Evolutionary conservation across 495 filamentous ascomycete genomes (phyloP).

Genomic region (Penicillium subrubescens): DNA sequence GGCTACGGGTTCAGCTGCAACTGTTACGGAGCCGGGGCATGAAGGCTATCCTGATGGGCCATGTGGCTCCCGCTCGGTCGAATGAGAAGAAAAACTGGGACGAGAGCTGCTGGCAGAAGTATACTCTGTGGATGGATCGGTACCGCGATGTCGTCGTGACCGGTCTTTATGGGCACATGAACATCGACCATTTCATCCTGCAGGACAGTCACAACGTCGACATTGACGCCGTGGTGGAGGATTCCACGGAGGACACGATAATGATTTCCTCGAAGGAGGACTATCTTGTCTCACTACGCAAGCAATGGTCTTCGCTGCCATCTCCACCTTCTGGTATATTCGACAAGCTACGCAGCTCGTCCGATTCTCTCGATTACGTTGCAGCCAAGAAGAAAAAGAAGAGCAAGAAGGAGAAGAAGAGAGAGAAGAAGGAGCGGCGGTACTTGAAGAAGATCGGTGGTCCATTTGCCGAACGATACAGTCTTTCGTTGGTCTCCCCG

Average conservation of each 20-base stretch:
- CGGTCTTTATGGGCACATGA: constrained; percentile 92
- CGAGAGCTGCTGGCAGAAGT: constrained; percentile 97
- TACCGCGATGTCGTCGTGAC: constrained; percentile 88
- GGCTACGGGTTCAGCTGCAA: constrained; percentile 89
- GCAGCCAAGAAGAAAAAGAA: constrained; percentile 40
- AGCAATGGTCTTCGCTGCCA: constrained; percentile 75
- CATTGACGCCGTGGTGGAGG: constrained; percentile 26
- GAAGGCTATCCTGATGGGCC: constrained; percentile 93
- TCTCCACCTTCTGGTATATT: constrained; percentile 45
- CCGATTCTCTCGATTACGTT: constrained; percentile 6
- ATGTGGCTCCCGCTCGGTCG: constrained; percentile 88
- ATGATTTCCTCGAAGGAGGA: constrained; percentile 64
- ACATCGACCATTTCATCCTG: constrained; percentile 95
- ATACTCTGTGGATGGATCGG: constrained; percentile 83
- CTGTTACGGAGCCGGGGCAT: constrained; percentile 79
- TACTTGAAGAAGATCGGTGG: constrained; percentile 73
- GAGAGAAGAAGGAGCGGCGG: constrained; percentile 54
- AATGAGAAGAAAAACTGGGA: constrained; percentile 86
- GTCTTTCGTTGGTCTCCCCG: constrained; percentile 74
- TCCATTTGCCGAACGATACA: constrained; percentile 80
- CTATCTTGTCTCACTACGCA: constrained; percentile 79
- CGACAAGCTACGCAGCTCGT: constrained; percentile 22
- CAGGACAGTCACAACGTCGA: constrained; percentile 82
- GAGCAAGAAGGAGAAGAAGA: constrained; percentile 33
- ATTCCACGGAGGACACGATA: constrained; percentile 36